Evolutionary conservation across 2,329 filamentous ascomycete genomes (phyloP), one percentile per base, ranked within the genome.

Genomic region (Ophiostoma ips): DNA sequence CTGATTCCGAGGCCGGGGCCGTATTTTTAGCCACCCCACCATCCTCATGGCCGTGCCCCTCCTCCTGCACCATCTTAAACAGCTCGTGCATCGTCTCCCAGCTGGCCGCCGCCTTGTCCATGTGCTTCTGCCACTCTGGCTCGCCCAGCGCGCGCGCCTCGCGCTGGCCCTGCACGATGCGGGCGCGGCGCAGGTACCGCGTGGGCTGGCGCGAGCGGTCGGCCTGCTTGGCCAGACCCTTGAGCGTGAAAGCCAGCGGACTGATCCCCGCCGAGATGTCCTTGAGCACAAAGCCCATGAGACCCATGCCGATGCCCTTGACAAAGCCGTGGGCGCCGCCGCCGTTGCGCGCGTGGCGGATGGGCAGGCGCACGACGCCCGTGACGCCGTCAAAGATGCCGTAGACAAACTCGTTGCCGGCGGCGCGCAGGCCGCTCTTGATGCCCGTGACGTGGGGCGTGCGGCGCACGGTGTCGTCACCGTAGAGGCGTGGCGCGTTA

Each of bases 401-500:
- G 52, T 76, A 79, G 0, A 72, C 62, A 30, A 84, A 74, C 60
- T 83, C 81, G 52, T 73, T 66, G 6, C 77, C 68, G 0, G 79
- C 79, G 0, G 80, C 81, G 35, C 69, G 70, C 10, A 80, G 65
- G 1, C 81, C 82, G 2, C 79, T 83, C 46, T 71, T 69, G 51
- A 84, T 71, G 2, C 80, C 82, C 1, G 79, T 84, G 38, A 85
- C 75, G 8, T 78, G 72, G 1, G 71, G 71, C 1, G 79, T 77
- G 2, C 72, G 71, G 3, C 82, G 73, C 2, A 86, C 82, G 1
- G 81, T 84, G 46, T 77, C 73, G 57, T 86, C 82, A 13, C 81
- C 81, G 56, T 85, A 86, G 0, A 86, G 68, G 2, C 79, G 73
- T 1, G 81, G 81, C 0, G 79, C 79, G 55, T 85, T 85, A 60